phyloP scores from a whole-genome alignment of 345 rosid species.

The Pseudoturritis turrita region DNA sequence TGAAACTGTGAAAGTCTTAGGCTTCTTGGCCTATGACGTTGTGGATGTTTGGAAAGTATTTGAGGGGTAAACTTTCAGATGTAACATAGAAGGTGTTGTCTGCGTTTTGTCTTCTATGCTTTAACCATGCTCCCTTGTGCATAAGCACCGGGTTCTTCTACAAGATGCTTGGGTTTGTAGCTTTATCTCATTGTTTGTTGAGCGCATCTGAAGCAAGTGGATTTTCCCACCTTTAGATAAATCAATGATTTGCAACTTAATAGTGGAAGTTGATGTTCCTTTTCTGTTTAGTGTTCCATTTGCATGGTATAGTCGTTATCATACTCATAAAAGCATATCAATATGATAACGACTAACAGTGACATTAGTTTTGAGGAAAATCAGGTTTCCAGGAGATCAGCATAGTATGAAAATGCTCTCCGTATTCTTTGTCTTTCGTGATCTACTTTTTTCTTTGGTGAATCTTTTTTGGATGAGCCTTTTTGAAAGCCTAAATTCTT shows the following conservation, averaged over 20 bases:
- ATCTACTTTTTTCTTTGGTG: not conserved
- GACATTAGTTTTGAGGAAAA: not conserved
- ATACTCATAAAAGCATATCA: not conserved
- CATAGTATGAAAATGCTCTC: not conserved
- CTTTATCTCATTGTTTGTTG: not conserved
- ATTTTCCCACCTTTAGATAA: not conserved
- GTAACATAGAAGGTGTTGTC: not conserved
- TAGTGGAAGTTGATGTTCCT: not conserved
- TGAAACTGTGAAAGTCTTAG: too few relatives aligned
- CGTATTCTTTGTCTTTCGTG: not conserved
- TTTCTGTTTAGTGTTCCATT: not conserved
- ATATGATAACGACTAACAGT: not conserved
- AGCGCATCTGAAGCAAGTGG: not conserved
- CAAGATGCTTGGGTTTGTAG: not conserved
- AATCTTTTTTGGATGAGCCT: conserved; percentile 13
- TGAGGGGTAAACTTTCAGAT: not conserved
- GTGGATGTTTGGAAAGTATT: not conserved
- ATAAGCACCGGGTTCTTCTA: not conserved
- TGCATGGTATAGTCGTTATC: not conserved
- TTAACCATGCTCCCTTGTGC: not conserved
- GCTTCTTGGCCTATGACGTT: not conserved
- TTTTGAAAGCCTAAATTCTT: not conserved
- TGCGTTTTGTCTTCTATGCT: not conserved
- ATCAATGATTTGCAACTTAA: not conserved
- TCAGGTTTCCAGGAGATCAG: not conserved